These are phyloP conservation scores for Ettlia oleoabundans DNA, from an alignment of 139 green algal genomes.

Conservation along the genomic window DNA sequence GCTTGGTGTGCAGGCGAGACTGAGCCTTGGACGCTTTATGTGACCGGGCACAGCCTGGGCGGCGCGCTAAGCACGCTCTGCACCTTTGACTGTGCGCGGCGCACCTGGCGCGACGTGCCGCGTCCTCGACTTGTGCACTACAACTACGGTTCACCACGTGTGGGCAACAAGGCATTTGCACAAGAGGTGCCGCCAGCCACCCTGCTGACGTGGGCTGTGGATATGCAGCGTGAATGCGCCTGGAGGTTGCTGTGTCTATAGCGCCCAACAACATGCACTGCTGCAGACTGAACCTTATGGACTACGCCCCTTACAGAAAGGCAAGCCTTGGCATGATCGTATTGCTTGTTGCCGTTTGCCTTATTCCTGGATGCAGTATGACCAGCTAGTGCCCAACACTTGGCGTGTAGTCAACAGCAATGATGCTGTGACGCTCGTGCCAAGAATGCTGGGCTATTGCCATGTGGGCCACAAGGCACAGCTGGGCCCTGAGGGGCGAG, in stretches of 20 bases:
- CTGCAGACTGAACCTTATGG: not conserved
- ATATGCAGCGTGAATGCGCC: not conserved
- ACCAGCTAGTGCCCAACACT: conserved; percentile 62
- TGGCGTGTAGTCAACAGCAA: conserved; percentile 80
- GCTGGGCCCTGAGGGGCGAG: conserved; percentile 23
- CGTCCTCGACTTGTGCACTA: conserved; percentile 66
- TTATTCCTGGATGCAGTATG: conserved; percentile 42
- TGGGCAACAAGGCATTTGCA: conserved; percentile 80
- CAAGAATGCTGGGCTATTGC: conserved; percentile 70
- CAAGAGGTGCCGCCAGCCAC: conserved; percentile 32
- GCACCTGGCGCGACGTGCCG: conserved; percentile 43
- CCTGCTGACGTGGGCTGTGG: too few relatives aligned
- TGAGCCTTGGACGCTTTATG: conserved; percentile 55
- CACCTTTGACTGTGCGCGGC: conserved; percentile 67
- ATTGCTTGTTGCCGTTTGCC: too few relatives aligned
- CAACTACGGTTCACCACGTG: conserved; percentile 82
- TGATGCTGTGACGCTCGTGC: conserved; percentile 75
- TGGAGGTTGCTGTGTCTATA: not conserved
- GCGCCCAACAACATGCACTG: not conserved
- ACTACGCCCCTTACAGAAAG: too few relatives aligned
- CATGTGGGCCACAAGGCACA: conserved; percentile 66
- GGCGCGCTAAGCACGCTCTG: conserved; percentile 87
- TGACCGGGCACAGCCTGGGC: conserved; percentile 86
- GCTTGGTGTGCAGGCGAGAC: not conserved
- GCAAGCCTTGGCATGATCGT: too few relatives aligned